phyloP scores from a whole-genome alignment of 2,329 filamentous ascomycete species.

The Alternaria brassicicola region DNA sequence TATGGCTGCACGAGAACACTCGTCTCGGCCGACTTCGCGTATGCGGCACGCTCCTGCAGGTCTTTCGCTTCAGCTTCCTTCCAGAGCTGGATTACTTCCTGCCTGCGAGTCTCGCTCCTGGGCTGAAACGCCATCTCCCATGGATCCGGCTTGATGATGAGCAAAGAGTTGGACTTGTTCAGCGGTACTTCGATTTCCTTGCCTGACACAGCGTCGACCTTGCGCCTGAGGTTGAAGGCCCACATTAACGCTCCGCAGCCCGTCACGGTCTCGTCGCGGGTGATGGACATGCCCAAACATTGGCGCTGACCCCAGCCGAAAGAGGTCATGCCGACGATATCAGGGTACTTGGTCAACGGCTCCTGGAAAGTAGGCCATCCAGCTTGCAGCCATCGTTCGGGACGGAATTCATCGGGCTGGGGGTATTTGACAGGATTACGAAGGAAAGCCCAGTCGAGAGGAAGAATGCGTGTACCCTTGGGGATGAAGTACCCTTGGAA shows the following conservation, averaged over 20 bases:
- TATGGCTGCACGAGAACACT: constrained; percentile 16
- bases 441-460: constrained; percentile 46
- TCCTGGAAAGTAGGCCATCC: constrained; percentile 69
- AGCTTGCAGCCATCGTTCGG: constrained; percentile 68
- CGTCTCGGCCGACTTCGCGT: constrained; percentile 36
- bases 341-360: constrained; percentile 67
- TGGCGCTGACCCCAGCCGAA: constrained; percentile 69
- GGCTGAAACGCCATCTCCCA: constrained; percentile 63
- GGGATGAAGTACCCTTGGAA: constrained; percentile 58
- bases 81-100: constrained; percentile 41
- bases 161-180: constrained; percentile 60
- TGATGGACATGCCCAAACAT: constrained; percentile 67
- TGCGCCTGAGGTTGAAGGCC: constrained; percentile 57
- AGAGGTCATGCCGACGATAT: constrained; percentile 67
- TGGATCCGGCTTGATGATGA: constrained; percentile 64
- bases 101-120: constrained; percentile 50
- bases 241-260: constrained; percentile 59
- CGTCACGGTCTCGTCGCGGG: constrained; percentile 61
- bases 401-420: constrained; percentile 66
- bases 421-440: constrained; percentile 64
- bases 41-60: constrained; percentile 43
- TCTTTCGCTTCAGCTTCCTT: constrained; percentile 48
- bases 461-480: constrained; percentile 53
- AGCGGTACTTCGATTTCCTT: constrained; percentile 52
- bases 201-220: constrained; percentile 53